These are phyloP conservation scores for Macrolepiota albuminosa DNA, from an alignment of 768 basidiomycete species.

Conservation along the genomic window DNA sequence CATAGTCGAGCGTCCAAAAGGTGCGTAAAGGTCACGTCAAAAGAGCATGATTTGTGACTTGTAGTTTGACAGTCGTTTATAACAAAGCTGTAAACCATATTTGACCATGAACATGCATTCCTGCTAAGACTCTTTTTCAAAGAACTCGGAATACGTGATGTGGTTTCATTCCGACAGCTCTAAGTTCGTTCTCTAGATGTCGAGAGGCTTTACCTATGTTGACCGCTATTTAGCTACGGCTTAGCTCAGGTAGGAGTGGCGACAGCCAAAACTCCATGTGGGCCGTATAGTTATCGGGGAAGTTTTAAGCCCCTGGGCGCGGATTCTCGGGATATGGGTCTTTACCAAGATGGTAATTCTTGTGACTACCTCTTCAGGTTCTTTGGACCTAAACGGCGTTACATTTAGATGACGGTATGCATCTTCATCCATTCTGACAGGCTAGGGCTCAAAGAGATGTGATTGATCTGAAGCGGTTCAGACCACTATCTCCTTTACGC, in stretches of 20 bases:
- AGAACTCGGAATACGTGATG: slow-evolving; percentile 65
- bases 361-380: not conserved
- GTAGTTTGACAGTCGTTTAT: slow-evolving; percentile 37
- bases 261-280: slow-evolving; percentile 52
- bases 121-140: not conserved
- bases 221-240: slow-evolving; percentile 40
- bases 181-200: slow-evolving; percentile 31
- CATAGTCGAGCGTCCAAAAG: slow-evolving; percentile 62
- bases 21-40: slow-evolving; percentile 19
- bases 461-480: slow-evolving; percentile 30
- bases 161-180: slow-evolving; percentile 67
- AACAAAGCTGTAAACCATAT: slow-evolving; percentile 36
- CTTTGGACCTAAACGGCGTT: not conserved
- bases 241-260: slow-evolving; percentile 63
- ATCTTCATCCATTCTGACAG: not conserved
- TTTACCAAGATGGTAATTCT: slow-evolving; percentile 41
- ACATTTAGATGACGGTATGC: slow-evolving; percentile 34
- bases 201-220: not conserved
- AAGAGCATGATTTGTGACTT: not conserved
- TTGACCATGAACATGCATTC: not conserved
- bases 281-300: slow-evolving; percentile 51
- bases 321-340: slow-evolving; percentile 54
- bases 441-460: not conserved
- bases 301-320: slow-evolving; percentile 56
- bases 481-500: slow-evolving; percentile 59